Conservation (phyloP, 2,329 filamentous ascomycete species). For the Diaporthe caulivora region DNA sequence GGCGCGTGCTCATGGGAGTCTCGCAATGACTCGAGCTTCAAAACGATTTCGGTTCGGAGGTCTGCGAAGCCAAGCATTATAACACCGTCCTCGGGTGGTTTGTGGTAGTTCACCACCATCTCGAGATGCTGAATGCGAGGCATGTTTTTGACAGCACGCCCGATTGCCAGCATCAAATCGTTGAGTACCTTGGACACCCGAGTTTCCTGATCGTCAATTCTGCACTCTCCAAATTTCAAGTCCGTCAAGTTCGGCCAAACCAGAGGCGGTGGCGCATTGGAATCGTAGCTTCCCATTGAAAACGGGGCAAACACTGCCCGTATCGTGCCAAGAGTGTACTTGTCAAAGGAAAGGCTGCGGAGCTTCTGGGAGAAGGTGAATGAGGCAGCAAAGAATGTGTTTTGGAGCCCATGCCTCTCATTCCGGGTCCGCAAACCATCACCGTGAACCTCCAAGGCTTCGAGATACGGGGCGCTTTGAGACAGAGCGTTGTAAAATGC, state of each 20-base stretch:
- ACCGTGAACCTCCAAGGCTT: not conserved
- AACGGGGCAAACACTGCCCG: not conserved
- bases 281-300: no score
- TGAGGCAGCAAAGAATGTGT: not conserved
- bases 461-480: not conserved
- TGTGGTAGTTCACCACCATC: not conserved
- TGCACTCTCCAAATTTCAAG: accelerated
- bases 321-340: not conserved
- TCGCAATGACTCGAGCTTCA: not conserved
- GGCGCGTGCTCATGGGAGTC: accelerated
- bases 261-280: not conserved
- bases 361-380: not conserved
- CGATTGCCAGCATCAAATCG: not conserved
- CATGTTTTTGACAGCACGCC: not conserved
- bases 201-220: accelerated
- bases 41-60: not conserved
- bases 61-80: no score
- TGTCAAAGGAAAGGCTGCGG: not conserved
- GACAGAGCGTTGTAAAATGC: not conserved
- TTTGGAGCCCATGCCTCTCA: not conserved
- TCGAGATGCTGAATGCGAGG: not conserved
- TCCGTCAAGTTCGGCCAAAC: not conserved
- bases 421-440: accelerated
- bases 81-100: no score
- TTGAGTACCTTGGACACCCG: accelerated